These are phyloP conservation scores for Antarctomyces pellizariae DNA, from an alignment of 495 filamentous ascomycete genomes.

Conservation along the genomic window DNA sequence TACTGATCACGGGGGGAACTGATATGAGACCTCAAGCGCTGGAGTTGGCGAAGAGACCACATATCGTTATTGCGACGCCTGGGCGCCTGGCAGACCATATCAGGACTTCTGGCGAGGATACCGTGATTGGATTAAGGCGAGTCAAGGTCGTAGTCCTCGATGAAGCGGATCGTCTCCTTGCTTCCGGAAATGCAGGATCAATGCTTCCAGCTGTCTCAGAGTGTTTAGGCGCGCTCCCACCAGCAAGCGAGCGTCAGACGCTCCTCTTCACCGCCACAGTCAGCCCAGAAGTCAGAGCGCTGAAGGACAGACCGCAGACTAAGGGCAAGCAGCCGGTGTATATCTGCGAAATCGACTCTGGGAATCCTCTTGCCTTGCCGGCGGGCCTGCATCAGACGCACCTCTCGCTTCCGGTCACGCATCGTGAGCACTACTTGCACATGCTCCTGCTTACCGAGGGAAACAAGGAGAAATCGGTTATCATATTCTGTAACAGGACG, in stretches of 20 bases:
- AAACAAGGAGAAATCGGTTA: slow-evolving; percentile 50
- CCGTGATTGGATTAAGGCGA: slow-evolving; percentile 51
- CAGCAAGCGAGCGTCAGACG: slow-evolving; percentile 50
- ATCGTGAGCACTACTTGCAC: slow-evolving; percentile 85
- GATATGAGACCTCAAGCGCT: slow-evolving; percentile 87
- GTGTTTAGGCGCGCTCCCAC: slow-evolving; percentile 58
- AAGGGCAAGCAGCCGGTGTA: slow-evolving; percentile 51
- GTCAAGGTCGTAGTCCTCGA: slow-evolving; percentile 78
- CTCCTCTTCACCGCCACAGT: slow-evolving; percentile 93
- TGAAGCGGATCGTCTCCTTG: slow-evolving; percentile 81
- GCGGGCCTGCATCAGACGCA: slow-evolving; percentile 63
- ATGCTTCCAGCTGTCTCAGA: slow-evolving; percentile 88
- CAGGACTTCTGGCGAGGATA: slow-evolving; percentile 69
- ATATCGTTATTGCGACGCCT: slow-evolving; percentile 85
- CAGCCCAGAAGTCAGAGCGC: slow-evolving; percentile 69
- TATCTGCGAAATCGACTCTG: slow-evolving; percentile 67
- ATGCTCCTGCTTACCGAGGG: slow-evolving; percentile 58
- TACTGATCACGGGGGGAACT: slow-evolving; percentile 71
- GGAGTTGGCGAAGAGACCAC: slow-evolving; percentile 53
- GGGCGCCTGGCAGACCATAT: slow-evolving; percentile 91
- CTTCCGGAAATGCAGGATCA: slow-evolving; percentile 41
- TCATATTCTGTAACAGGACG: slow-evolving; percentile 91
- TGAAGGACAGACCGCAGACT: slow-evolving; percentile 51
- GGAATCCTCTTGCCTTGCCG: slow-evolving; percentile 50
- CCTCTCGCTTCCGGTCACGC: slow-evolving; percentile 64